These are phyloP conservation scores for Juncus inflexus DNA, from an alignment of 176 grass and related monocot genomes.

Conservation along the genomic window DNA sequence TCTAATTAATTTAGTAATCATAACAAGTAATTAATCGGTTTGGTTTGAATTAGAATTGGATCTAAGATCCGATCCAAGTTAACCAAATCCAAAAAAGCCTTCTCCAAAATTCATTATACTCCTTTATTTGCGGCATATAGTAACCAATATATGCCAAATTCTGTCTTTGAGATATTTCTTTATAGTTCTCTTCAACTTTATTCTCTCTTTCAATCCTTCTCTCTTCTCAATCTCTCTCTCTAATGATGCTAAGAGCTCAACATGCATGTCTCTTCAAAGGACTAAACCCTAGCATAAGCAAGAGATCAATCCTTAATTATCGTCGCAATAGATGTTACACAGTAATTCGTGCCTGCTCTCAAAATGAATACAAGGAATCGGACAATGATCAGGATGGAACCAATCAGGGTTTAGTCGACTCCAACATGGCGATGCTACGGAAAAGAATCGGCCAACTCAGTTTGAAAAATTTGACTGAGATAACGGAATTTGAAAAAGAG, in stretches of 20 bases:
- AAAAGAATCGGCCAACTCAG: conserved; percentile 13
- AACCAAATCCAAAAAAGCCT: too few relatives aligned
- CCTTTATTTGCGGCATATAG: not conserved
- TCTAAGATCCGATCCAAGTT: too few relatives aligned
- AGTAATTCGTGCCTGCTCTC: not conserved
- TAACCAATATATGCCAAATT: too few relatives aligned
- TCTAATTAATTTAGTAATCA: too few relatives aligned
- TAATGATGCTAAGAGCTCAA: conserved; percentile 17
- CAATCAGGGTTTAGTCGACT: conserved; percentile 14
- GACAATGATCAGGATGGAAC: not conserved
- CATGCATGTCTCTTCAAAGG: not conserved
- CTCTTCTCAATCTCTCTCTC: not conserved
- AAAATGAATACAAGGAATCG: not conserved
- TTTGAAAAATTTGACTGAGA: conserved; percentile 10
- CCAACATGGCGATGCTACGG: conserved; percentile 22
- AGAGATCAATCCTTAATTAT: conserved; percentile 2
- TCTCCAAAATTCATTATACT: not conserved
- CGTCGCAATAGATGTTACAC: not conserved
- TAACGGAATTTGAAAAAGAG: conserved; percentile 25
- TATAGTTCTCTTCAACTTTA: not conserved
- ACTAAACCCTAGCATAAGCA: conserved; percentile 2
- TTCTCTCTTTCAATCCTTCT: not conserved
- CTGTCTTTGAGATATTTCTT: not conserved
- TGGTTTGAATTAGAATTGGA: too few relatives aligned
- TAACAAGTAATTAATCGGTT: too few relatives aligned